Evolutionary conservation across 306 rosid genomes (phyloP), one percentile per base, ranked within the genome.

Genomic region (Rosa persica): DNA sequence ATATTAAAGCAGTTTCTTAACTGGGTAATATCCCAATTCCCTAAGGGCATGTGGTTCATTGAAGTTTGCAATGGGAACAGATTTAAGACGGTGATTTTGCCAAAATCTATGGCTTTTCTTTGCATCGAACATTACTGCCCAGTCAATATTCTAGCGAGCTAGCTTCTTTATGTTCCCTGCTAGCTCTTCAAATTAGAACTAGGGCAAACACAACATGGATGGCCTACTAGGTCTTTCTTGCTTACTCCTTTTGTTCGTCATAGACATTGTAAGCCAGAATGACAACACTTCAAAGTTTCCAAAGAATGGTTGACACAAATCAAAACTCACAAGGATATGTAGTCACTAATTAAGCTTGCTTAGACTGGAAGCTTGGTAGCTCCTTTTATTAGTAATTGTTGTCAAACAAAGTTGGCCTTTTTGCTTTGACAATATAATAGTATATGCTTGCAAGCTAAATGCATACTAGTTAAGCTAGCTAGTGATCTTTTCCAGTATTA

Each of bases 41-140:
- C 71, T 9, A 38, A 67, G 48, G 48, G 17, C 0, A 67, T 66
- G 71, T 66, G 27, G 71, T 39, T 39, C 48, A 39, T 39, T 20
- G 71, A 67, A 39, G 48, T 67, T 39, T 39, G 71, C 42, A 16
- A 30, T 34, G 23, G 43, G 69, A 27, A 25, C 65, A 15, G 9
- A 61, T 25, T 39, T 17, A 62, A 62, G 15, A 42, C 81, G 62
- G 67, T 76, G 49, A 77, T 76, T 76, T 52, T 76, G 78, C 78
- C 84, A 61, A 76, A 71, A 76, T 81, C 74, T 38, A 60, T 76
- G 84, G 84, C 84, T 71, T 70, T 75, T 30, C 64, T 34, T n/a
- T 27, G 44, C 70, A 36, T 65, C 44, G 22, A 65, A 6, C 39
- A 73, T 42, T 49, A 12, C 36, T 68, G 19, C 25, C 47, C 48